These are phyloP conservation scores for Striga asiatica DNA, from an alignment of 257 asterid genomes.

Conservation along the genomic window DNA sequence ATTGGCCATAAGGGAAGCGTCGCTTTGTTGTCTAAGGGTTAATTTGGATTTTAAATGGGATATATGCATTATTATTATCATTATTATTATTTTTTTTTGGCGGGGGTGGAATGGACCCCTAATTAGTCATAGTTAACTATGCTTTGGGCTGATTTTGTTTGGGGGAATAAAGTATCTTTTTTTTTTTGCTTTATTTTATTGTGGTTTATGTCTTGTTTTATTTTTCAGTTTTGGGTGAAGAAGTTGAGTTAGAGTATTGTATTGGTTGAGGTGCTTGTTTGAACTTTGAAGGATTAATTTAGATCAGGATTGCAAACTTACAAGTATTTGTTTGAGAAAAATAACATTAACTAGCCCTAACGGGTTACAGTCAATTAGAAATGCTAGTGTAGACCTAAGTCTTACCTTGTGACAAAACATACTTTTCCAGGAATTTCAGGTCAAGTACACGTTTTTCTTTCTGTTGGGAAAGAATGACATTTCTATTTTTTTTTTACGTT, in stretches of 20 bases:
- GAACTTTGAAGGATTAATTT: background rate
- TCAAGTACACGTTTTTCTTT: too few species aligned
- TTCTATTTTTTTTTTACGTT: too few species aligned
- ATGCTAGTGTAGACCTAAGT: too few species aligned
- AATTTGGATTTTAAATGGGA: too few species aligned
- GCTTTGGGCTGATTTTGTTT: conserved; percentile 44
- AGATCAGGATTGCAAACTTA: background rate
- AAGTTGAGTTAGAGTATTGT: background rate
- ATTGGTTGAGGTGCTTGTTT: background rate
- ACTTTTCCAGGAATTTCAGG: too few species aligned
- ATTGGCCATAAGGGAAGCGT: too few species aligned
- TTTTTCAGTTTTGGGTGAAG: background rate
- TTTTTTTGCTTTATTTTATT: background rate
- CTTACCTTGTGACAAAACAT: too few species aligned
- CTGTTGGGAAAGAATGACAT: too few species aligned
- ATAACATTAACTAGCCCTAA: too few species aligned
- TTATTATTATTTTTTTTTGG: conserved; percentile 26
- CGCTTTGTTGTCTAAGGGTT: too few species aligned
- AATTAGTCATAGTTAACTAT: conserved; percentile 33
- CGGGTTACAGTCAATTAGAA: too few species aligned
- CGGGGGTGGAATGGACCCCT: conserved; percentile 35
- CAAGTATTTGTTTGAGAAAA: too few species aligned
- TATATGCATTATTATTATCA: background rate
- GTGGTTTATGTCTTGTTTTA: background rate
- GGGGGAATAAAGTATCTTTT: conserved; percentile 39